Percentiles rank a stretch among this genome's conserved stretches.
These are phyloP conservation scores for Sarocladiaceae sp. DNA, from an alignment of 2,329 filamentous ascomycete species.

Conservation along the genomic window DNA sequence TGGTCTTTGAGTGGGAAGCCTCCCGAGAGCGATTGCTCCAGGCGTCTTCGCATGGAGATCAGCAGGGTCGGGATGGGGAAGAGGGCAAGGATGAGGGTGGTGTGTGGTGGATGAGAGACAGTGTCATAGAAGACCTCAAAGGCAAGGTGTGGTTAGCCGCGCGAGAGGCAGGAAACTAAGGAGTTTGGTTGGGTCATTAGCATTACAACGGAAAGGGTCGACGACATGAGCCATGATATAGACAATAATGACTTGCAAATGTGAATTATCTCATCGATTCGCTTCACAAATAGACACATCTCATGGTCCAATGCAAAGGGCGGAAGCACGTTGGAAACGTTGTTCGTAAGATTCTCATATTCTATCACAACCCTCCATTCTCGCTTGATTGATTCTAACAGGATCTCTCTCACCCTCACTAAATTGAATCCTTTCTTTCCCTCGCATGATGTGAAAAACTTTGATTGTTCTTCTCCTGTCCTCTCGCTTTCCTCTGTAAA, in stretches of 20 bases:
- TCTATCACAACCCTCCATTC: constrained; percentile 2
- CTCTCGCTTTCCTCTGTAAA: background rate
- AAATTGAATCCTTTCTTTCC: background rate
- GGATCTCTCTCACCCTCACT: background rate
- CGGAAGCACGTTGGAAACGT: background rate
- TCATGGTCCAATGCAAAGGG: no score
- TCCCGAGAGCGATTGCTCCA: constrained; percentile 32
- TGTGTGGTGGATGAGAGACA: constrained; percentile 53
- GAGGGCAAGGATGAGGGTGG: constrained; percentile 22
- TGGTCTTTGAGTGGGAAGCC: constrained; percentile 55
- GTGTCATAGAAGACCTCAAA: constrained; percentile 51
- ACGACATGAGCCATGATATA: background rate
- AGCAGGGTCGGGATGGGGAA: constrained; percentile 17
- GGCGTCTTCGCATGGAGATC: constrained; percentile 17
- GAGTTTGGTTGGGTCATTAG: constrained; percentile 13
- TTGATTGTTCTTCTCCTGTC: background rate
- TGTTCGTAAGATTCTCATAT: constrained; percentile 7
- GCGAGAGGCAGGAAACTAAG: constrained; percentile 27
- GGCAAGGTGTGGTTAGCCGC: constrained; percentile 50
- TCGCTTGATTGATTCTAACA: constrained; percentile 7
- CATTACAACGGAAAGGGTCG: constrained; percentile 13
- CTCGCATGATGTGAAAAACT: constrained; percentile 10
- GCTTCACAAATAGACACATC: no score
- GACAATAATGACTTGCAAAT: background rate
- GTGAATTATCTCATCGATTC: no score